Evolutionary conservation across 164 flowering plant genomes (phyloP).

Genomic region (Warburgia ugandensis): DNA sequence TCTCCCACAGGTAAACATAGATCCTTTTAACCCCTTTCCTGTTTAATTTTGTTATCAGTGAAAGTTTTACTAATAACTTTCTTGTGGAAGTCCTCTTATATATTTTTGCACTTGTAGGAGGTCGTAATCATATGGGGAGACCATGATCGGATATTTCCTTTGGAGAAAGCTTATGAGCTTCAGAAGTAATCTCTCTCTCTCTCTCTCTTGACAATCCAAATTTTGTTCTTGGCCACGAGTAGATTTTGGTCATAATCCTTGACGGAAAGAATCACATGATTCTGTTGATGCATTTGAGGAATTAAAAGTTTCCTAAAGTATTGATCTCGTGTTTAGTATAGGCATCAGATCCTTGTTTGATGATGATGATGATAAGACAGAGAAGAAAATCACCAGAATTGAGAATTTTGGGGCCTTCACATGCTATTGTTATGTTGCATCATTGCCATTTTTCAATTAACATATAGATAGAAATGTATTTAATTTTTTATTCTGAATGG

Average conservation of each 20-base stretch:
- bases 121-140: slow-evolving; percentile 77
- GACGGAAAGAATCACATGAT: no score
- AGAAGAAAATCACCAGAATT: background rate
- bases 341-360: background rate
- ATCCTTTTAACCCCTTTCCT: background rate
- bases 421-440: no score
- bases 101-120: slow-evolving; percentile 30
- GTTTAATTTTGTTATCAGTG: background rate
- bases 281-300: no score
- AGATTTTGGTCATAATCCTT: no score
- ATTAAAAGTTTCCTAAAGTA: no score
- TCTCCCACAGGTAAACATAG: slow-evolving; percentile 48
- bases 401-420: no score
- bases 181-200: slow-evolving; percentile 29
- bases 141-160: slow-evolving; percentile 53
- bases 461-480: no score
- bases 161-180: slow-evolving; percentile 49
- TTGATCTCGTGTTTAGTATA: background rate
- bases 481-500: background rate
- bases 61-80: background rate
- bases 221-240: no score
- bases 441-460: background rate
- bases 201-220: no score
- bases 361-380: background rate
- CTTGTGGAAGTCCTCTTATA: background rate